A percentile compares a stretch with the other conserved stretches of the same genome.
Evolutionary conservation across 139 green algal genomes (phyloP).

Genomic region (Chlamydomonas sphaeroides): DNA sequence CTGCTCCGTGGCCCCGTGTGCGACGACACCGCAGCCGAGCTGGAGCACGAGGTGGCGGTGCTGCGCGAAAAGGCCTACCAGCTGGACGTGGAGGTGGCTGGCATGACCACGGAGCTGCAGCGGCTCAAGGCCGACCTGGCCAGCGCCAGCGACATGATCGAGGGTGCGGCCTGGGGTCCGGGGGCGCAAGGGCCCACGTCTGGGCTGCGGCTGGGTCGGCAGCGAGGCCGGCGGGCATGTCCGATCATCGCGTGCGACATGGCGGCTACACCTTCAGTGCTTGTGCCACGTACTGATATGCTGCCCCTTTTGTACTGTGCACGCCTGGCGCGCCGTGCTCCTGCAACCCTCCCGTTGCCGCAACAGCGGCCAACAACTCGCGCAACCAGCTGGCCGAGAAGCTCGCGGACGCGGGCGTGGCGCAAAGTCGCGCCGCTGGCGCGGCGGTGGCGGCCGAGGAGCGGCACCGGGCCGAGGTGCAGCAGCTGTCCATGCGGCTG

Average conservation of each 20-base stretch:
- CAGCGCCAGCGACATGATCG: conserved; percentile 36
- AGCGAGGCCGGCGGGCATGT: too few relatives aligned
- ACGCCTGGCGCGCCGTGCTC: too few relatives aligned
- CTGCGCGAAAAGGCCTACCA: conserved; percentile 37
- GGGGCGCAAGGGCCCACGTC: too few relatives aligned
- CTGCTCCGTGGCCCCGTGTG: too few relatives aligned
- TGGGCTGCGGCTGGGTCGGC: too few relatives aligned
- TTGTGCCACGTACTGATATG: too few relatives aligned
- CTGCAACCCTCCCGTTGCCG: neutral
- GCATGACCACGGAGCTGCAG: conserved; percentile 45
- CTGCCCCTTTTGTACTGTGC: too few relatives aligned
- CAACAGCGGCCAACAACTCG: neutral
- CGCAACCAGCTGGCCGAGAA: conserved; percentile 25
- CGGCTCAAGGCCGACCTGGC: conserved; percentile 39
- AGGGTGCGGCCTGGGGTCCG: conserved; percentile 11
- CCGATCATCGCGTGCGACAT: too few relatives aligned
- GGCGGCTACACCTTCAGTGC: too few relatives aligned
- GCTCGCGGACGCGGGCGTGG: neutral
- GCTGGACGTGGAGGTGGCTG: conserved; percentile 41
- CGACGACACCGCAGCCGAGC: conserved; percentile 38
- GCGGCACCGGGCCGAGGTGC: neutral
- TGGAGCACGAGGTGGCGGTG: conserved; percentile 30
- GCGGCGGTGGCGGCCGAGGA: neutral
- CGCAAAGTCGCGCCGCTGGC: neutral
- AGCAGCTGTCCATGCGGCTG: conserved; percentile 21